Percentiles rank a stretch among this genome's conserved stretches.
These are phyloP conservation scores for Lachnellula arida DNA, from an alignment of 2,329 filamentous ascomycete species.

Conservation along the genomic window DNA sequence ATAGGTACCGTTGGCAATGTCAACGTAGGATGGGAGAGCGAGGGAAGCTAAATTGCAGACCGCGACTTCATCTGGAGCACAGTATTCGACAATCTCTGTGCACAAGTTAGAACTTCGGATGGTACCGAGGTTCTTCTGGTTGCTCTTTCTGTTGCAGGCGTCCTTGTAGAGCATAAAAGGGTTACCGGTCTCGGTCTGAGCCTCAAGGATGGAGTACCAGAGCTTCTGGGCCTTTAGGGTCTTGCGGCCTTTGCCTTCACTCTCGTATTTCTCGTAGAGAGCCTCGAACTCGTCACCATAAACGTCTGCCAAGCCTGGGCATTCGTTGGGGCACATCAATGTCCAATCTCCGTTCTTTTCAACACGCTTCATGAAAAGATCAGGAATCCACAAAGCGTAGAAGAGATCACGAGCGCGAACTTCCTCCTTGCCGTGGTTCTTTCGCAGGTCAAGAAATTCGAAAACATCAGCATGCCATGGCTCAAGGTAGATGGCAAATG, in stretches of 20 bases:
- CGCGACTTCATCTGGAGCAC: constrained; percentile 92
- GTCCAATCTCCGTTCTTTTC: constrained; percentile 97
- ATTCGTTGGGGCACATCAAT: constrained; percentile 96
- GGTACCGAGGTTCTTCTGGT: constrained; percentile 98
- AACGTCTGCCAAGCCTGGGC: constrained; percentile 88
- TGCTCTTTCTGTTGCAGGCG: constrained; percentile 96
- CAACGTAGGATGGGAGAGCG: constrained; percentile 84
- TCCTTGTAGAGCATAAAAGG: constrained; percentile 99
- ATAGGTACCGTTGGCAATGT: constrained; percentile 77
- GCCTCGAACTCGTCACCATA: constrained; percentile 97
- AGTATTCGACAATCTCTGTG: constrained; percentile 98
- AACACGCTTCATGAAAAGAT: constrained; percentile 99
- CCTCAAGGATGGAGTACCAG: constrained; percentile 97
- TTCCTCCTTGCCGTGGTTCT: constrained; percentile 99
- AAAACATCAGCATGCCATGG: constrained; percentile 99
- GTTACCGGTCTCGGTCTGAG: constrained; percentile 97
- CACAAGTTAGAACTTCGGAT: constrained; percentile 98
- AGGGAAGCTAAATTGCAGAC: constrained; percentile 97
- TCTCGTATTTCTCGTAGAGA: constrained; percentile 90
- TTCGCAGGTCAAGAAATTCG: constrained; percentile 93
- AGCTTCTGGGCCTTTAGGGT: constrained; percentile 97
- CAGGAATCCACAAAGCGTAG: constrained; percentile 96
- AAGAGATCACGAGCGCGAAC: constrained; percentile 95
- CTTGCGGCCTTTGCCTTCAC: constrained; percentile 78
- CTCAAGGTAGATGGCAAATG: constrained; percentile 98